Conservation (phyloP, 2,329 filamentous ascomycete species). For the Epichloe sp. region DNA sequence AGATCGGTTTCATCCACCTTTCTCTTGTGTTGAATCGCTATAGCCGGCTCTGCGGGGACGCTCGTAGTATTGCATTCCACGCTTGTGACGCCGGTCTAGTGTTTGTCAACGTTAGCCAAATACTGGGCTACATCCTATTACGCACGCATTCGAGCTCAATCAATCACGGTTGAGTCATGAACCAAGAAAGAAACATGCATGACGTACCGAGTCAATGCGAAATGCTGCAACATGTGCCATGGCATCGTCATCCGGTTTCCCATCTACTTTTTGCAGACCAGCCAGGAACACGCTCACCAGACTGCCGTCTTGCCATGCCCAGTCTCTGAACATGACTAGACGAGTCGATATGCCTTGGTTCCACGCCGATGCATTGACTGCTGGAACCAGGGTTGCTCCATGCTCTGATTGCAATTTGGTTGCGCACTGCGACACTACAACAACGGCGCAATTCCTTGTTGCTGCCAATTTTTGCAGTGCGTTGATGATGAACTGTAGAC, state of each 20-base stretch:
- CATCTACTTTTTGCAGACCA: constrained; percentile 52
- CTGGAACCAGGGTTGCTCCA: constrained; percentile 58
- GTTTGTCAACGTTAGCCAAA: background rate
- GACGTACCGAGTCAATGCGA: constrained; percentile 30
- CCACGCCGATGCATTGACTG: constrained; percentile 66
- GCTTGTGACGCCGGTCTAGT: constrained; percentile 29
- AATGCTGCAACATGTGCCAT: constrained; percentile 36
- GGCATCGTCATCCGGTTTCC: constrained; percentile 28
- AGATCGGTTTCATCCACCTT: constrained; percentile 47
- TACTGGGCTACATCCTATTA: background rate
- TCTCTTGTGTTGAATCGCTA: constrained; percentile 41
- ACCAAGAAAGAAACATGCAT: background rate
- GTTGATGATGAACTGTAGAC: constrained; percentile 50
- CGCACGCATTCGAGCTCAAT: background rate
- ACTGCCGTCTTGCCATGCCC: constrained; percentile 37
- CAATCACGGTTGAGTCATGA: background rate
- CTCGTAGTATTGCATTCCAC: constrained; percentile 25
- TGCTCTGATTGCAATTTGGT: constrained; percentile 61
- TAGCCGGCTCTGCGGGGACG: constrained; percentile 21
- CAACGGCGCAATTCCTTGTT: constrained; percentile 56
- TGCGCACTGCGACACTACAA: constrained; percentile 67
- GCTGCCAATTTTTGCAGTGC: constrained; percentile 65
- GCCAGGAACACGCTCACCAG: constrained; percentile 42
- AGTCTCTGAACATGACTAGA: constrained; percentile 70
- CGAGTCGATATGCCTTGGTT: constrained; percentile 63